Evolutionary conservation across 345 rosid genomes (phyloP).

Genomic region (Eucalyptus erythrocorys): DNA sequence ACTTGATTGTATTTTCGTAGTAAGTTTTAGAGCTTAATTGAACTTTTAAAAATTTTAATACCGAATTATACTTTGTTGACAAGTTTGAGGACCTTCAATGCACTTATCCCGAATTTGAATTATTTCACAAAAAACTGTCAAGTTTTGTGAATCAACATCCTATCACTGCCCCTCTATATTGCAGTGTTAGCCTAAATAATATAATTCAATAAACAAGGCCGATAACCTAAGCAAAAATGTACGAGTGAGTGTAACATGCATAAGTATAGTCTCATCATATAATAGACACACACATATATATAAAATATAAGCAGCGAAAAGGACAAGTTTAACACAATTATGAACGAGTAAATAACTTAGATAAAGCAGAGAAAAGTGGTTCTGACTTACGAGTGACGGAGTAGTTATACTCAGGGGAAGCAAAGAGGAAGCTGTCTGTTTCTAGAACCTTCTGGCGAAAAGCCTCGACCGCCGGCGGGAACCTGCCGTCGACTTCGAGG

Average conservation of each 20-base stretch:
- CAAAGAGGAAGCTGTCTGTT: conserved; percentile 55
- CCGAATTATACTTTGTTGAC: too few relatives aligned
- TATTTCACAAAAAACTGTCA: background rate
- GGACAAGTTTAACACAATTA: background rate
- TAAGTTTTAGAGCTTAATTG: rapidly evolving
- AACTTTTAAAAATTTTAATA: too few relatives aligned
- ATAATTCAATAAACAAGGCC: background rate
- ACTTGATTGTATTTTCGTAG: too few relatives aligned
- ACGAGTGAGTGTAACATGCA: background rate
- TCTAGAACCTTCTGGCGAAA: conserved; percentile 44
- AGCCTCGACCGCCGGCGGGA: conserved; percentile 49
- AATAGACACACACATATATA: background rate
- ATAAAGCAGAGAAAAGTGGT: background rate
- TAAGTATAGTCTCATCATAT: background rate
- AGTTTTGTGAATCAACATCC: background rate
- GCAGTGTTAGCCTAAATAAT: background rate
- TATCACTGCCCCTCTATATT: background rate
- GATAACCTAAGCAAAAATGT: background rate
- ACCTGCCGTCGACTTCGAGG: conserved; percentile 39
- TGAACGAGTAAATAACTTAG: background rate
- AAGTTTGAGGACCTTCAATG: too few relatives aligned
- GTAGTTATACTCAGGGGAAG: conserved; percentile 65
- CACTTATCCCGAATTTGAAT: too few relatives aligned
- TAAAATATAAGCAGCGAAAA: background rate
- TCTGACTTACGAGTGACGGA: conserved; percentile 38